Evolutionary conservation across 495 filamentous ascomycete species (phyloP), one percentile per base, ranked within the genome.

Genomic region (Penicillium riverlandense): DNA sequence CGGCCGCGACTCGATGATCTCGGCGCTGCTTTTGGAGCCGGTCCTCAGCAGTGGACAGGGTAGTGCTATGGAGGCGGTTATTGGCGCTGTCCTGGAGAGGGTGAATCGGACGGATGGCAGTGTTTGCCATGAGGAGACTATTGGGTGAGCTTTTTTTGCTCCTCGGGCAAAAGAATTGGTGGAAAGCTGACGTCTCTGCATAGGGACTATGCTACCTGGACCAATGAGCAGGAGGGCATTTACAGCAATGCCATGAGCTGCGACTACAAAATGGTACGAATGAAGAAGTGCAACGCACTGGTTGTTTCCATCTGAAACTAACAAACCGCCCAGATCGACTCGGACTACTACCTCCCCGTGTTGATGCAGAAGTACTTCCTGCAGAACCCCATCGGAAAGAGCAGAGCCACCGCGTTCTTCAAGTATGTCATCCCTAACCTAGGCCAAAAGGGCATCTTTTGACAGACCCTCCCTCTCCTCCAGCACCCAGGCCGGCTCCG

Each of bases 41-140:
- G 66, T 83, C 8, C 64, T 84, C 7, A 82, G 78, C 46, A 62
- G 66, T 38, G 79, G 79, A 0, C 52, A 75, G 43, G 71, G 66
- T 4, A 70, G 76, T 28, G 74, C 78, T 8, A 66, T 80, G 29
- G 80, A 83, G 57, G 78, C 79, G 35, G 78, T 81, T 7, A 75
- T 84, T 40, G 68, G 59, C 0, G 70, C 78, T 8, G 78, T 79
- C 7, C 52, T 84, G 29, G 80, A 84, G 45, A 68, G 80, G 7
- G 62, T 83, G 22, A 77, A 83, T 52, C 55, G 65, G 10, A 72
- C 66, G 1, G 80, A 83, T 55, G 80, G 80, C 0, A 75, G 57
- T 44, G 76, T 75, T 9, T 80, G 75, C 47, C 80, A 84, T 54
- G 80, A 84, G 54, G 80, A 84, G 48, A 80, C 74, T 0, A 80